phyloP scores from a whole-genome alignment of 805 yeast genomes.

The Jamesozyma lodderae region DNA sequence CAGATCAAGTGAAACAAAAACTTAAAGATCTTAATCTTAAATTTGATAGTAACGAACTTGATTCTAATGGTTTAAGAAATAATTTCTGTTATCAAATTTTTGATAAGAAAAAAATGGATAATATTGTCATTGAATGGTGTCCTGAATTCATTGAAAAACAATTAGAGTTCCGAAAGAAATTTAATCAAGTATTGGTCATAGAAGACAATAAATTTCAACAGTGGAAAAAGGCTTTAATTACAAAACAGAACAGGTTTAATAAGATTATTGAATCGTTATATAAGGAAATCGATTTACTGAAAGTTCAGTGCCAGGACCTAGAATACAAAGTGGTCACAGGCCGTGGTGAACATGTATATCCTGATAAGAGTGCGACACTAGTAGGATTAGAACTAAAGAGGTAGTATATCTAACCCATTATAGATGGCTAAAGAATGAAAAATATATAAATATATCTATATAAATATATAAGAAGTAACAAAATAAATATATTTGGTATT shows the following conservation, averaged over 20 bases:
- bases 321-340: constrained; percentile 12
- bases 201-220: constrained; percentile 53
- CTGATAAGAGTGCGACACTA: constrained; percentile 1
- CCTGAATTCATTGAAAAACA: constrained; percentile 41
- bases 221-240: constrained; percentile 50
- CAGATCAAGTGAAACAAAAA: not conserved
- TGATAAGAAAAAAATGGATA: constrained; percentile 33
- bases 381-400: not conserved
- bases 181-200: constrained; percentile 34
- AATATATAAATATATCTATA: too few relatives aligned
- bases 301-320: constrained; percentile 24
- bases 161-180: constrained; percentile 35
- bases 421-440: too few relatives aligned
- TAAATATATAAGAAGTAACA: too few relatives aligned
- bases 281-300: constrained; percentile 31
- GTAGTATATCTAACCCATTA: too few relatives aligned
- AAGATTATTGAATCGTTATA: constrained; percentile 41
- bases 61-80: constrained; percentile 30
- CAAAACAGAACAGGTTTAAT: constrained; percentile 48
- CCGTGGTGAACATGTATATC: not conserved
- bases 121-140: constrained; percentile 34
- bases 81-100: constrained; percentile 34
- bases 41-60: constrained; percentile 18
- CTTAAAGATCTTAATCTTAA: constrained; percentile 7
- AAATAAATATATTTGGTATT: too few relatives aligned